phyloP scores from a whole-genome alignment of 768 basidiomycete species.

The Hydnomerulius pinastri region DNA sequence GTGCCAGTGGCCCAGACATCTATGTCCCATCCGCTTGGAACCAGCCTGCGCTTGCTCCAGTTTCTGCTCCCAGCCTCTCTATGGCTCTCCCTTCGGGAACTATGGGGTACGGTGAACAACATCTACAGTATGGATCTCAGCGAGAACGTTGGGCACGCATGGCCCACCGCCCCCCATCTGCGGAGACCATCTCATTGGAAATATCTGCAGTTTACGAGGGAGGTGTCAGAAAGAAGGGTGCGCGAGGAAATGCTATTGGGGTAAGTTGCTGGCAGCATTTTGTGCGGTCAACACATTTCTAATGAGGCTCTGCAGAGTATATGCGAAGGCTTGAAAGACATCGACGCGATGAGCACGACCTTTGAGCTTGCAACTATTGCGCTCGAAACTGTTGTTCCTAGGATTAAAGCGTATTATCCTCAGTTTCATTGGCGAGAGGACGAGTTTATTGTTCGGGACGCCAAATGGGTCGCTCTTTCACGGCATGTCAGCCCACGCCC shows the following conservation, averaged over 20 bases:
- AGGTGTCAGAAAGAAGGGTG: not conserved
- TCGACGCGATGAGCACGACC: not conserved
- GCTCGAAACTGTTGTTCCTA: not conserved
- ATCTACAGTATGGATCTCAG: not conserved
- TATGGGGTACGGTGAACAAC: constrained; percentile 1
- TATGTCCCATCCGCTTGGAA: constrained; percentile 1
- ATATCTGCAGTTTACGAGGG: not conserved
- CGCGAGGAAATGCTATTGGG: not conserved
- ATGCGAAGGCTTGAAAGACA: not conserved
- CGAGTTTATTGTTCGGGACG: constrained; percentile 8
- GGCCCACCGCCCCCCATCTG: not conserved
- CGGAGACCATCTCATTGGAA: not conserved
- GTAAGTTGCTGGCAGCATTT: too few relatives aligned
- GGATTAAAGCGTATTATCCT: not conserved
- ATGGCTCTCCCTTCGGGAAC: not conserved
- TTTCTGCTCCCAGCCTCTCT: too few relatives aligned
- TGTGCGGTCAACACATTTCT: too few relatives aligned
- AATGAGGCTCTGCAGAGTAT: not conserved
- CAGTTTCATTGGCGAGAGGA: constrained; percentile 1
- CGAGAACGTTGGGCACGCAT: not conserved
- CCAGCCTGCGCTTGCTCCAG: not conserved
- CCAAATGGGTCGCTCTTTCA: constrained; percentile 6
- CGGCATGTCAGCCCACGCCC: not conserved
- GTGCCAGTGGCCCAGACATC: not conserved
- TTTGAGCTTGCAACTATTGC: not conserved